Percentiles rank a stretch among this genome's conserved stretches.
Evolutionary conservation across 2,329 filamentous ascomycete genomes (phyloP).

Genomic region (Sordariomycetes sp.): DNA sequence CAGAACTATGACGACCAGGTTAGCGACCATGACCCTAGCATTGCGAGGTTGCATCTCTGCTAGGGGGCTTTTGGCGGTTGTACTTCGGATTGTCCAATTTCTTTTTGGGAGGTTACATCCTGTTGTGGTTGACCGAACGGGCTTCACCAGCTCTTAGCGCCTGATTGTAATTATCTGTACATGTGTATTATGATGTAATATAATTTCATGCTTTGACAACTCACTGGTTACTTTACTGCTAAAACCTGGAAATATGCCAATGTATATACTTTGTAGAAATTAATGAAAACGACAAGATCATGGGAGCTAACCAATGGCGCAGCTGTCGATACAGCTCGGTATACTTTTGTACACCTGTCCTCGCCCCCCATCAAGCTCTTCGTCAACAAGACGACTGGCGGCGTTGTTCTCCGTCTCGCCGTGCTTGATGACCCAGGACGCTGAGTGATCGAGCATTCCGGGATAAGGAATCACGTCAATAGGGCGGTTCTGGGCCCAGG

Average conservation of each 20-base stretch:
- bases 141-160: too few relatives aligned
- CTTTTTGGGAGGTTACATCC: too few relatives aligned
- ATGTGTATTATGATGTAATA: too few relatives aligned
- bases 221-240: too few relatives aligned
- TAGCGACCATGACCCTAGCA: slow-evolving; percentile 57
- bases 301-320: background rate
- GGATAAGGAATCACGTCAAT: background rate
- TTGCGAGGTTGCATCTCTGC: slow-evolving; percentile 49
- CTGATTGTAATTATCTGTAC: too few relatives aligned
- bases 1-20: slow-evolving; percentile 38
- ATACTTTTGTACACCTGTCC: background rate
- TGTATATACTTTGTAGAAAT: too few relatives aligned
- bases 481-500: background rate
- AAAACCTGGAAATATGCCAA: too few relatives aligned
- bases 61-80: slow-evolving; percentile 4
- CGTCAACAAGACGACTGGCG: background rate
- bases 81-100: background rate
- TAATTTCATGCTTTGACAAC: too few relatives aligned
- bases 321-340: background rate
- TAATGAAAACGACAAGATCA: background rate
- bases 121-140: too few relatives aligned
- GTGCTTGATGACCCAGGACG: background rate
- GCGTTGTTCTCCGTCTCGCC: background rate
- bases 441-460: background rate
- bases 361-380: background rate